Evolutionary conservation across 257 asterid genomes (phyloP), one percentile per base, ranked within the genome.

Genomic region (Cordia subcordata): DNA sequence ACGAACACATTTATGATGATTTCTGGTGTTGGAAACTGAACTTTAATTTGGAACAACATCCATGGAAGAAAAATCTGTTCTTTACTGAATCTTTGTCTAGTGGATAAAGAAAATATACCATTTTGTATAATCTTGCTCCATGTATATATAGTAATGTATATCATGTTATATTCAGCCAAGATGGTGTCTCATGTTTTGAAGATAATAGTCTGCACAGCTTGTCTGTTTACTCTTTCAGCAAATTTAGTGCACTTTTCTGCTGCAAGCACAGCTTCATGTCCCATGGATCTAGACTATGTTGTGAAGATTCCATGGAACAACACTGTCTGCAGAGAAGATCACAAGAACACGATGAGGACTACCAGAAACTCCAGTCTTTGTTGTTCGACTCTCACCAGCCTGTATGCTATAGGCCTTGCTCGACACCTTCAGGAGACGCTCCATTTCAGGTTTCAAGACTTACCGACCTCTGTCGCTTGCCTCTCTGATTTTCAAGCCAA

Each of bases 311-410:
- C 79, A 53, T 85, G 94, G 94, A 80, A 85, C 60, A 49, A 82
- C 13, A 75, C 90, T 32, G 73, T 81, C 45, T 85, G 94, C 72
- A 63, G 5, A 20, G 46, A 53, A 58, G 11, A 39, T 53, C 46
- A 53, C 22, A 4, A 20, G 37, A 61, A 20, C 40, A 27, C 35
- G 6, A 27, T 27, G 35, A 27, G 4, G 35, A 27, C 3, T 27
- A n/a, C n/a, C n/a, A 27, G 6, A 27, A 18, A 16, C 11, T 5
- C 38, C 0, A 49, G 22, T 35, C 69, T 51, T 18, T 82, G 94
- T 67, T 85, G 94, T 69, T 90, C 80, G 63, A 82, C 88, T 1
- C 86, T 85, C 0, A 78, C 72, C 0, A 75, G 94, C 69, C 86
- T 85, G 5, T 78, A 78, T 47, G 94, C 83, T 42, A 61, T 85